Evolutionary conservation across 2,329 filamentous ascomycete genomes (phyloP).

Genomic region (Ampelomyces quisqualis): DNA sequence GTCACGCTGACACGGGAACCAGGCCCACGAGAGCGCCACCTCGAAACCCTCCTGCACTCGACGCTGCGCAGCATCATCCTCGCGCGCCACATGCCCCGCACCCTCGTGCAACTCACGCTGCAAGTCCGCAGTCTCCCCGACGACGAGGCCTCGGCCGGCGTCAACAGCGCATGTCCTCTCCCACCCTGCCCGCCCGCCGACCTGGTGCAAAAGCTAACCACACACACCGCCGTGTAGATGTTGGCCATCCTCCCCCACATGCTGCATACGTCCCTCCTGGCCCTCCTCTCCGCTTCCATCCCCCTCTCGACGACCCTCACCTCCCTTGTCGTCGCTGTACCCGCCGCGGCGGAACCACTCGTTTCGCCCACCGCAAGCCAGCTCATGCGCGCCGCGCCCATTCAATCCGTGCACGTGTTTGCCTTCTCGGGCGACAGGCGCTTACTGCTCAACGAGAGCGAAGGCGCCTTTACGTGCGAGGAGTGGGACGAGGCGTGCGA

Average conservation of each 20-base stretch:
- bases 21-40: conserved; percentile 63
- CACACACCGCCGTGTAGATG: conserved; percentile 64
- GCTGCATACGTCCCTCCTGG: conserved; percentile 78
- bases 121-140: conserved; percentile 71
- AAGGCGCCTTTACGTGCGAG: conserved; percentile 72
- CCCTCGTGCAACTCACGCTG: conserved; percentile 77
- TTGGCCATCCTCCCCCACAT: conserved; percentile 78
- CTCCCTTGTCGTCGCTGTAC: conserved; percentile 77
- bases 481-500: conserved; percentile 74
- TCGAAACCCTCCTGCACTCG: conserved; percentile 73
- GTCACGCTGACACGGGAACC: too few species aligned
- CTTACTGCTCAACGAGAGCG: conserved; percentile 76
- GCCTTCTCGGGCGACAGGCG: conserved; percentile 69
- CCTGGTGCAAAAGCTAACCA: conserved; percentile 12
- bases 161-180: conserved; percentile 55
- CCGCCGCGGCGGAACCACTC: conserved; percentile 56
- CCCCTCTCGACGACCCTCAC: conserved; percentile 77
- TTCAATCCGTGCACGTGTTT: conserved; percentile 84
- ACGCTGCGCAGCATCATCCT: conserved; percentile 74
- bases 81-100: conserved; percentile 72
- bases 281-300: conserved; percentile 78
- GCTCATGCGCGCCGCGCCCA: conserved; percentile 63
- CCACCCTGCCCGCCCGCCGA: conserved; percentile 8
- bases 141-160: conserved; percentile 64
- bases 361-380: conserved; percentile 62